Evolutionary conservation across 371 early-diverging fungal species (phyloP).

Genomic region (Syncephalastrum sp.): DNA sequence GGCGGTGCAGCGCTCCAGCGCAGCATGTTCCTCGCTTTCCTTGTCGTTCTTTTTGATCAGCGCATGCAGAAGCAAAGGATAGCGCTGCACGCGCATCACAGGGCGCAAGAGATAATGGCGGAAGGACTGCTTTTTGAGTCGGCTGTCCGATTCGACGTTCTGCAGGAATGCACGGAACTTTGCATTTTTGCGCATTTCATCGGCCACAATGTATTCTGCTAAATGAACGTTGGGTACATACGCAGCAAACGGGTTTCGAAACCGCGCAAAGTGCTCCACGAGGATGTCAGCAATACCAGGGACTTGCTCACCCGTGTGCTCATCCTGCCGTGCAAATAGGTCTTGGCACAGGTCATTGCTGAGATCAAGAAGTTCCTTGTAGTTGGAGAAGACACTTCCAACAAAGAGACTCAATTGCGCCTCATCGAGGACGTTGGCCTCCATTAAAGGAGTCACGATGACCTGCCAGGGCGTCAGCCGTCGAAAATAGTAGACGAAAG

Average conservation of each 20-base stretch:
- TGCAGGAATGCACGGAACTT: conserved; percentile 40
- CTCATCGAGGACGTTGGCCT: conserved; percentile 36
- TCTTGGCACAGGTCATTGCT: conserved; percentile 65
- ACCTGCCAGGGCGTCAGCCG: not conserved
- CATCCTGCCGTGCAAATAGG: conserved; percentile 58
- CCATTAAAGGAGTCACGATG: conserved; percentile 13
- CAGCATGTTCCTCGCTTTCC: conserved; percentile 70
- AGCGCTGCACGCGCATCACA: conserved; percentile 78
- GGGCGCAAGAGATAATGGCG: conserved; percentile 50
- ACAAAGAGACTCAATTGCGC: conserved; percentile 62
- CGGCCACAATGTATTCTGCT: conserved; percentile 65
- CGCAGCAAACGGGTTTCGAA: conserved; percentile 67
- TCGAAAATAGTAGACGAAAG: not conserved
- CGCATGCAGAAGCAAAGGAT: conserved; percentile 74
- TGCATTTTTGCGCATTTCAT: conserved; percentile 51
- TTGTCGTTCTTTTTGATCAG: conserved; percentile 75
- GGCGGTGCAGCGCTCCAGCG: conserved; percentile 64
- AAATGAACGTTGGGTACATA: conserved; percentile 81
- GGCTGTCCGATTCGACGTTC: not conserved
- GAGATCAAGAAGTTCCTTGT: conserved; percentile 62
- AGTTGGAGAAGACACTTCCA: conserved; percentile 76
- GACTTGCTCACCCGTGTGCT: conserved; percentile 54
- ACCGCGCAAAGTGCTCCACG: conserved; percentile 57
- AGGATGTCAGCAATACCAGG: conserved; percentile 82
- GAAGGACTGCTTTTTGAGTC: conserved; percentile 33